These are phyloP conservation scores for Abelmoschus esculentus DNA, from an alignment of 345 rosid species.

Conservation along the genomic window DNA sequence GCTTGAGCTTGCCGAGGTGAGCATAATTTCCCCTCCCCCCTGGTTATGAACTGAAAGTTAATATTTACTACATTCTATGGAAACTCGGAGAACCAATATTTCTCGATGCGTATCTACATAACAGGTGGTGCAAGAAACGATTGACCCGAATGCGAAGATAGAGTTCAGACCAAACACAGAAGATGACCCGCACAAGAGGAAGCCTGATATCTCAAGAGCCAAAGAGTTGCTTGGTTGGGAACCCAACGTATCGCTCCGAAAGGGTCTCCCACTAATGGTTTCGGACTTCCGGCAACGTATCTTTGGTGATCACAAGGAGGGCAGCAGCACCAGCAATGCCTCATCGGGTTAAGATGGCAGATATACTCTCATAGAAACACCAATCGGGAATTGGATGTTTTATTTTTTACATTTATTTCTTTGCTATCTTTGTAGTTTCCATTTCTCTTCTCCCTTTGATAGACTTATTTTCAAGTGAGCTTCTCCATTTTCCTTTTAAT, in stretches of 20 bases:
- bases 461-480: not conserved
- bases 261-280: conserved; percentile 80
- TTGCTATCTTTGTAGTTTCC: not conserved
- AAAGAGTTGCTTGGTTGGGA: conserved; percentile 67
- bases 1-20: conserved; percentile 93
- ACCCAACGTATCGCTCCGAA: conserved; percentile 60
- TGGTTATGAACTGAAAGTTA: not conserved
- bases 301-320: conserved; percentile 27
- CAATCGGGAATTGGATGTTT: too few relatives aligned
- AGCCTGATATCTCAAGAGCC: conserved; percentile 75
- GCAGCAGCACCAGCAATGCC: not conserved
- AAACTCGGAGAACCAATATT: not conserved
- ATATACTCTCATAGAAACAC: not conserved
- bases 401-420: too few relatives aligned
- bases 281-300: conserved; percentile 66
- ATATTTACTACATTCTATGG: too few relatives aligned
- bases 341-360: not conserved
- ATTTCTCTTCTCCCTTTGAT: not conserved
- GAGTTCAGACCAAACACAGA: conserved; percentile 85
- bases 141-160: conserved; percentile 70
- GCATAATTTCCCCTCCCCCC: not conserved
- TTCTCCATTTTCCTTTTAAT: not conserved
- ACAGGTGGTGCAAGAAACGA: conserved; percentile 67
- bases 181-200: conserved; percentile 82
- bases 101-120: not conserved